Conservation (phyloP, 2,329 filamentous ascomycete genomes). For the Thelonectria rubi region DNA sequence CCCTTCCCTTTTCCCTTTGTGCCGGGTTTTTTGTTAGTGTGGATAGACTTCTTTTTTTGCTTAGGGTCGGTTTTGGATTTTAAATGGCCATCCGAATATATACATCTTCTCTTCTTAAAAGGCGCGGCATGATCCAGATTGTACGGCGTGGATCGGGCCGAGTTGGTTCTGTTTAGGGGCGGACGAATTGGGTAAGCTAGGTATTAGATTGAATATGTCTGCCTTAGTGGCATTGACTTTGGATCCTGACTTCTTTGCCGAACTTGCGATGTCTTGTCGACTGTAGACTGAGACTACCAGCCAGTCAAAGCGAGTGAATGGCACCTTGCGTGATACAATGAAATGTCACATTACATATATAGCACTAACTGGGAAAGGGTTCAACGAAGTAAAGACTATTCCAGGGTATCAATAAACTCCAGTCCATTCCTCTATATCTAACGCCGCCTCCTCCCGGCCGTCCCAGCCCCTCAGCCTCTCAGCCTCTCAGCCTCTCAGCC, state of each 20-base stretch:
- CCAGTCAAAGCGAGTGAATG: too few relatives aligned
- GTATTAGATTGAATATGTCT: not conserved
- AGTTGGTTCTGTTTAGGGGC: not conserved
- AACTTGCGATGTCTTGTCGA: not conserved
- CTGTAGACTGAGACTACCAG: too few relatives aligned
- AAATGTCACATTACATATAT: too few relatives aligned
- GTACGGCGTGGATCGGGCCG: not conserved
- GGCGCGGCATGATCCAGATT: not conserved
- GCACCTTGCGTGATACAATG: too few relatives aligned
- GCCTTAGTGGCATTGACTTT: not conserved
- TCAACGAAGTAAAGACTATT: conserved; percentile 13
- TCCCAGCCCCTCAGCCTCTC: too few relatives aligned
- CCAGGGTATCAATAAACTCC: conserved; percentile 40
- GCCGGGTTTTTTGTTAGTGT: not conserved
- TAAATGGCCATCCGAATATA: not conserved
- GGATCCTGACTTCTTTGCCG: too few relatives aligned
- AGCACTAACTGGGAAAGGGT: not conserved
- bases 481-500: too few relatives aligned
- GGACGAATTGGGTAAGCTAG: not conserved
- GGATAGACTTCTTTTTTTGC: conserved; percentile 20
- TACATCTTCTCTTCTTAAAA: conserved; percentile 9
- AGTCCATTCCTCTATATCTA: conserved; percentile 10
- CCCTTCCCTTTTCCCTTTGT: too few relatives aligned
- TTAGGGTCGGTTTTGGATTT: conserved; percentile 13
- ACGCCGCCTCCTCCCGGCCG: not conserved